Conservation (phyloP, 352 stramenopile genomes). For the Globisporangium sylvaticum region DNA sequence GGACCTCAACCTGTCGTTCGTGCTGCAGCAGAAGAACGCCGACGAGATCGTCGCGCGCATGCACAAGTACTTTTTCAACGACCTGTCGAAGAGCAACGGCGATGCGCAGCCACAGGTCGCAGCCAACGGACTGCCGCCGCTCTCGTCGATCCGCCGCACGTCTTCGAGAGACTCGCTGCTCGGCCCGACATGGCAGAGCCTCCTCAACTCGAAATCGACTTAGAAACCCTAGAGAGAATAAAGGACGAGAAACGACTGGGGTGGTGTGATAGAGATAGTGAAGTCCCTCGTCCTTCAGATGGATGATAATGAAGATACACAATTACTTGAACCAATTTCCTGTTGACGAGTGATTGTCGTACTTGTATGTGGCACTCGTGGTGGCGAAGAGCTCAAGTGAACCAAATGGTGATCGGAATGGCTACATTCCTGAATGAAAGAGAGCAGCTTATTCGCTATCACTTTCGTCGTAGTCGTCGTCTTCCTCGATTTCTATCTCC, state of each 20-base stretch:
- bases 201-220: constrained; percentile 33
- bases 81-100: constrained; percentile 11
- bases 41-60: constrained; percentile 78
- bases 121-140: constrained; percentile 9
- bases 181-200: constrained; percentile 64
- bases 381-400: not conserved
- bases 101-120: constrained; percentile 3
- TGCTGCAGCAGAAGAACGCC: constrained; percentile 75
- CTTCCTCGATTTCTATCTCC: constrained; percentile 44
- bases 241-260: not conserved
- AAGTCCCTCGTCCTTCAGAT: not conserved
- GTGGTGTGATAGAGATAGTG: too few species aligned
- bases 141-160: constrained; percentile 46
- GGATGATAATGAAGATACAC: not conserved
- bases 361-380: too few species aligned
- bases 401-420: not conserved
- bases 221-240: constrained; percentile 18
- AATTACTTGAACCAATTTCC: not conserved
- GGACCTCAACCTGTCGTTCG: constrained; percentile 89
- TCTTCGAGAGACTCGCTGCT: constrained; percentile 68
- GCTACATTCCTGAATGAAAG: not conserved
- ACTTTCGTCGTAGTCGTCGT: constrained; percentile 76
- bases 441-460: constrained; percentile 51
- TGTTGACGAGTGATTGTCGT: too few species aligned
- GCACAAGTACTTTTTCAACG: constrained; percentile 74